These are phyloP conservation scores for Ustilago xerochloae DNA, from an alignment of 1,284 basidiomycete genomes.

Conservation along the genomic window DNA sequence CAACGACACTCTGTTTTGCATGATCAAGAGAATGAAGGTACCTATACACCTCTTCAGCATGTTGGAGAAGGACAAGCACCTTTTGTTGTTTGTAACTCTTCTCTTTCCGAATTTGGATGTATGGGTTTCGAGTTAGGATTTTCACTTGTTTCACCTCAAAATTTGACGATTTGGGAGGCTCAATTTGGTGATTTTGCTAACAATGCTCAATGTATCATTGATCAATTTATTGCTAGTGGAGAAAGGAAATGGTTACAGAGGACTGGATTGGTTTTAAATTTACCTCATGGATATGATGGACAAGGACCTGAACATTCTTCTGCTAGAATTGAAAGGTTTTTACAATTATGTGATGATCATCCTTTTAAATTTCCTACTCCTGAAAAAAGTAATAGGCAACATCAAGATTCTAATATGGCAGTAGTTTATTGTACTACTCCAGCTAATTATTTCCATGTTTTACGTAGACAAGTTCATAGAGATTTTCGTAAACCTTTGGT, in stretches of 20 bases:
- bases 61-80: constrained; percentile 86
- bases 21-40: constrained; percentile 91
- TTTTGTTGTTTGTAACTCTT: constrained; percentile 97
- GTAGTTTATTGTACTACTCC: constrained; percentile 86
- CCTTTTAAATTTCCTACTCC: constrained; percentile 88
- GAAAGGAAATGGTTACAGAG: constrained; percentile 99
- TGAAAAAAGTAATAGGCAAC: constrained; percentile 91
- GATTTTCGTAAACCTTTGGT: constrained; percentile 72
- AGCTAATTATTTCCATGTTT: constrained; percentile 68
- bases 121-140: constrained; percentile 99
- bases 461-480: constrained; percentile 68
- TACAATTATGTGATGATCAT: constrained; percentile 98
- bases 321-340: constrained; percentile 93
- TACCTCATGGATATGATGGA: constrained; percentile 95
- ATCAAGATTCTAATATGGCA: constrained; percentile 99
- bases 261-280: constrained; percentile 87
- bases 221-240: constrained; percentile 97
- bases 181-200: constrained; percentile 93
- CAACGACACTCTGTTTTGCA: constrained; percentile 97
- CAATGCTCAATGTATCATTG: constrained; percentile 92
- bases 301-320: constrained; percentile 99
- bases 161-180: constrained; percentile 95
- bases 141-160: constrained; percentile 94
- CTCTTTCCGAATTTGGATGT: constrained; percentile 92
- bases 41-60: constrained; percentile 89